Evolutionary conservation across 2,329 filamentous ascomycete genomes (phyloP).

Genomic region (Trichoderma sp.): DNA sequence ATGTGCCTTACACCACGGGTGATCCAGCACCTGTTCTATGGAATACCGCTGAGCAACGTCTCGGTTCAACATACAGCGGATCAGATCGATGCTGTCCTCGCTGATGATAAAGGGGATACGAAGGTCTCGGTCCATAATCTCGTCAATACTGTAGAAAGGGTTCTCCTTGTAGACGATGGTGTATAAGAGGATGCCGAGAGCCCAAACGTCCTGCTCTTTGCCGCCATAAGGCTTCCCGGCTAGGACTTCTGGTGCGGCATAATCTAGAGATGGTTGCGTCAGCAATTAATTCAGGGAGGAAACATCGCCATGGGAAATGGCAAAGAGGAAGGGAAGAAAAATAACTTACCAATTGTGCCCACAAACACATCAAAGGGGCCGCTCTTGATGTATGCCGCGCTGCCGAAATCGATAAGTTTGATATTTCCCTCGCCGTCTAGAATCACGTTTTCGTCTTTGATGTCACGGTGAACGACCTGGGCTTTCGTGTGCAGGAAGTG

Average conservation of each 20-base stretch:
- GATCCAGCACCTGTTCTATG: conserved; percentile 84
- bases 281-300: neutral
- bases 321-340: neutral
- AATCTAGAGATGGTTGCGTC: conserved; percentile 59
- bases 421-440: conserved; percentile 93
- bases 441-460: conserved; percentile 98
- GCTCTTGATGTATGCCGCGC: conserved; percentile 96
- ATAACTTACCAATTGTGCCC: conserved; percentile 82
- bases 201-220: conserved; percentile 98
- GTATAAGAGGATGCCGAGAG: conserved; percentile 92
- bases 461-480: conserved; percentile 91
- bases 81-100: conserved; percentile 88
- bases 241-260: conserved; percentile 96
- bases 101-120: conserved; percentile 85
- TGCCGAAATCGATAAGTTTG: conserved; percentile 97
- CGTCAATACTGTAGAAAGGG: conserved; percentile 97
- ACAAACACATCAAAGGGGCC: conserved; percentile 99
- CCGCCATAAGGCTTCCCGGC: conserved; percentile 88
- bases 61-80: conserved; percentile 87
- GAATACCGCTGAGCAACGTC: conserved; percentile 78
- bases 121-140: conserved; percentile 97
- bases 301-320: neutral
- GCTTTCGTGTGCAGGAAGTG: conserved; percentile 90
- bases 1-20: conserved; percentile 67
- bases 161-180: conserved; percentile 99